phyloP scores from a whole-genome alignment of 805 yeast genomes.

The Starmerella apicola region DNA sequence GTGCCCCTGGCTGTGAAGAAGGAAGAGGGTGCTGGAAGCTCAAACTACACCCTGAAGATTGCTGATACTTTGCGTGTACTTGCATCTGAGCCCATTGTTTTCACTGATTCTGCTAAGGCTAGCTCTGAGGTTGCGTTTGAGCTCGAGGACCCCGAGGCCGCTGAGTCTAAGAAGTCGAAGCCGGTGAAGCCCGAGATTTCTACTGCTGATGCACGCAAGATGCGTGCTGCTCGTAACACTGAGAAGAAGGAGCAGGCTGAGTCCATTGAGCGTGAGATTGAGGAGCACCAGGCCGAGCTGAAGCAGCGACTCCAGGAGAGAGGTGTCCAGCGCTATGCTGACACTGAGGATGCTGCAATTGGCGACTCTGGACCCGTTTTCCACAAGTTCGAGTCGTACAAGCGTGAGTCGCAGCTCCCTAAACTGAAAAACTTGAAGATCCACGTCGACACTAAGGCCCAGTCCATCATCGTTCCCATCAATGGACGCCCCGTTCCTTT shows the following conservation, averaged over 20 bases:
- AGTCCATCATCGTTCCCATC: slow-evolving; percentile 81
- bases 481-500: slow-evolving; percentile 96
- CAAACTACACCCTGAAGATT: slow-evolving; percentile 54
- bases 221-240: slow-evolving; percentile 14
- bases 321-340: slow-evolving; percentile 44
- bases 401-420: slow-evolving; percentile 88
- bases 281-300: slow-evolving; percentile 67
- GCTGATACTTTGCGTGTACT: slow-evolving; percentile 66
- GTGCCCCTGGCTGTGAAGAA: neutral
- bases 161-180: slow-evolving; percentile 15
- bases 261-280: slow-evolving; percentile 64
- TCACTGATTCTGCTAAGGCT: slow-evolving; percentile 63
- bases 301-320: slow-evolving; percentile 79
- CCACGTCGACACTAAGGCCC: slow-evolving; percentile 76
- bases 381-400: slow-evolving; percentile 86
- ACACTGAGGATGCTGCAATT: slow-evolving; percentile 14
- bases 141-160: slow-evolving; percentile 43
- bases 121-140: slow-evolving; percentile 71
- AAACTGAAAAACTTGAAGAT: slow-evolving; percentile 70
- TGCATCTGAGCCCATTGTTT: slow-evolving; percentile 44
- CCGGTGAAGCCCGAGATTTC: slow-evolving; percentile 2
- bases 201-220: slow-evolving; percentile 3
- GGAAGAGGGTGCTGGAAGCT: slow-evolving; percentile 31
- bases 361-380: slow-evolving; percentile 42
- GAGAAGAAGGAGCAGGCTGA: slow-evolving; percentile 38